A percentile compares a stretch with the other conserved stretches of the same genome.
Evolutionary conservation across 306 rosid species (phyloP).

Genomic region (Nissolia schottii): DNA sequence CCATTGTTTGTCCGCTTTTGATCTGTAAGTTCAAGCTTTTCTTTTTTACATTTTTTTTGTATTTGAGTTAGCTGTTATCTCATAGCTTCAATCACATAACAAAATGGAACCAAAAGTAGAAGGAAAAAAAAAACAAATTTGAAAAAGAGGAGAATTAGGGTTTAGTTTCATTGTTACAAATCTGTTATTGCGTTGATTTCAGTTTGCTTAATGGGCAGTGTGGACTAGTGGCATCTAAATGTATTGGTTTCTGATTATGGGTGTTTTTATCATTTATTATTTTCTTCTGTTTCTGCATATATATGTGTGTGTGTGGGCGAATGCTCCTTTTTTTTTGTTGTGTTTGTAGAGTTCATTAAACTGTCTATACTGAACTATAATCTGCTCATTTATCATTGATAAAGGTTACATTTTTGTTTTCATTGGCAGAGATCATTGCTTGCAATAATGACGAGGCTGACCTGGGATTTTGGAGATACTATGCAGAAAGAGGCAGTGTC

Average conservation of each 20-base stretch:
- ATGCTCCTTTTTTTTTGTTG: background rate
- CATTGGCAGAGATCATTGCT: conserved; percentile 36
- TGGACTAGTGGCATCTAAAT: background rate
- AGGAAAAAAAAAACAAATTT: no score
- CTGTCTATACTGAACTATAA: background rate
- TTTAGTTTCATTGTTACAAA: conserved; percentile 26
- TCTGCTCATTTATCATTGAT: background rate
- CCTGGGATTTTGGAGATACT: conserved; percentile 67
- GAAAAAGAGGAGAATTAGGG: conserved; percentile 31
- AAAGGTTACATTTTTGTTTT: conserved; percentile 18
- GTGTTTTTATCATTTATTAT: background rate
- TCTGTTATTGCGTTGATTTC: conserved; percentile 20
- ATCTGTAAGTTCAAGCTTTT: conserved; percentile 55
- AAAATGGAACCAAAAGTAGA: background rate
- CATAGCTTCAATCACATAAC: background rate
- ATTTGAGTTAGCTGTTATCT: conserved; percentile 20
- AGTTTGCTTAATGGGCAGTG: background rate
- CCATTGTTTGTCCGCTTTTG: conserved; percentile 32
- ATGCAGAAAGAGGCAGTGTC: conserved; percentile 62
- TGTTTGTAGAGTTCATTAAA: background rate
- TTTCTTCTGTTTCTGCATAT: conserved; percentile 10
- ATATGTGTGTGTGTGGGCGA: conserved; percentile 1
- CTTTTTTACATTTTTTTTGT: conserved; percentile 29
- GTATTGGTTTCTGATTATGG: conserved; percentile 3
- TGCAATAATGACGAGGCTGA: conserved; percentile 65